Percentiles rank a stretch among this genome's conserved stretches.
These are phyloP conservation scores for Patellaria atrata DNA, from an alignment of 495 filamentous ascomycete species.

Conservation along the genomic window DNA sequence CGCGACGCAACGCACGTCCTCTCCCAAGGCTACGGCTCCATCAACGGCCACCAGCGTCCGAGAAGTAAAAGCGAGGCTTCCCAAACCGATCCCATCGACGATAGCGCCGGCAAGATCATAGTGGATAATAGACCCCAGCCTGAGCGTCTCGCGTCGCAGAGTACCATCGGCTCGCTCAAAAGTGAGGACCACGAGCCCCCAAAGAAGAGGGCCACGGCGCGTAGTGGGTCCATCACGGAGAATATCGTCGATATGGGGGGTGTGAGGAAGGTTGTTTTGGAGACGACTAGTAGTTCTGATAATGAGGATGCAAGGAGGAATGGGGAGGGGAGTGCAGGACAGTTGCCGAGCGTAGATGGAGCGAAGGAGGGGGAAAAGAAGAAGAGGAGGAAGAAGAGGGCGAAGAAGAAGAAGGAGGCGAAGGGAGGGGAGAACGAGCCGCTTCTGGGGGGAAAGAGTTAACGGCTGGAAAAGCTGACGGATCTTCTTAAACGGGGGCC, in stretches of 20 bases:
- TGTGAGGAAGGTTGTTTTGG: slow-evolving; percentile 71
- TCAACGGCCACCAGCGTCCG: slow-evolving; percentile 10
- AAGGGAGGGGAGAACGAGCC: slow-evolving; percentile 1
- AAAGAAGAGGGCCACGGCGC: slow-evolving; percentile 38
- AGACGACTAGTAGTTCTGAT: slow-evolving; percentile 45
- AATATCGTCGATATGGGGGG: slow-evolving; percentile 71
- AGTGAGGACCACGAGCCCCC: slow-evolving; percentile 5
- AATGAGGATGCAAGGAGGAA: slow-evolving; percentile 8
- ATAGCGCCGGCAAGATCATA: slow-evolving; percentile 6
- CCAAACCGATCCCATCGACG: slow-evolving; percentile 1
- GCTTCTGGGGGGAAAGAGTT: slow-evolving; percentile 2
- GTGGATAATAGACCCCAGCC: neutral
- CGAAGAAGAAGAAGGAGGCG: slow-evolving; percentile 14
- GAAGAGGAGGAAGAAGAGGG: slow-evolving; percentile 17
- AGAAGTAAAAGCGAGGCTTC: slow-evolving; percentile 1
- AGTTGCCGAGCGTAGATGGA: slow-evolving; percentile 1
- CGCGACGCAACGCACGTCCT: slow-evolving; percentile 59
- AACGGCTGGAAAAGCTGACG: too few species aligned
- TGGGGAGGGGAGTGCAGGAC: neutral
- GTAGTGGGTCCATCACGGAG: slow-evolving; percentile 81
- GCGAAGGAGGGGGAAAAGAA: slow-evolving; percentile 4
- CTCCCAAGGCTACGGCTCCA: slow-evolving; percentile 50
- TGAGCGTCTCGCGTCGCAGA: slow-evolving; percentile 8
- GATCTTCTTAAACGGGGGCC: too few species aligned
- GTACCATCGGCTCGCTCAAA: slow-evolving; percentile 12